phyloP scores from a whole-genome alignment of 106 monocot genomes.

The Cymbidium sinense region DNA sequence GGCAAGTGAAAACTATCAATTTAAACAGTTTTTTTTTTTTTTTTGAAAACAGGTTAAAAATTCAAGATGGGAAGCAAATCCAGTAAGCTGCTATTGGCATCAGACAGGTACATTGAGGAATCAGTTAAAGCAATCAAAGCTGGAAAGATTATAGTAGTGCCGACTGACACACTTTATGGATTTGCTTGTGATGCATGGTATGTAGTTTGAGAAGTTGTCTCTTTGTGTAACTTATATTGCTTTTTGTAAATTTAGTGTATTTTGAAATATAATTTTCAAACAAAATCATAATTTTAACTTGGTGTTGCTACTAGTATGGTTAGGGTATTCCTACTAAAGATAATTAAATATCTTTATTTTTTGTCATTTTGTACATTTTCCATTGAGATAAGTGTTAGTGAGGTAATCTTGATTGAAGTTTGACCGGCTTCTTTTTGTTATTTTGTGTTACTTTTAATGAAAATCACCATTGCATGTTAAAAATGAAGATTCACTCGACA shows the following conservation, averaged over 20 bases:
- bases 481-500: not conserved
- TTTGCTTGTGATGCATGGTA: slow-evolving; percentile 98
- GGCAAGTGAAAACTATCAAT: no score
- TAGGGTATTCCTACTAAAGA: not conserved
- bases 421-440: not conserved
- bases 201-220: slow-evolving; percentile 6
- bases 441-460: not conserved
- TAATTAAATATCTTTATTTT: not conserved
- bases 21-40: no score
- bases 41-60: no score
- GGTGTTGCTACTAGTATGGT: not conserved
- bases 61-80: slow-evolving; percentile 5
- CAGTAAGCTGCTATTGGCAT: slow-evolving; percentile 39
- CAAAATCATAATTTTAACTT: not conserved
- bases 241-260: not conserved
- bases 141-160: slow-evolving; percentile 76
- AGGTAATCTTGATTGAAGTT: not conserved
- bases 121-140: slow-evolving; percentile 58
- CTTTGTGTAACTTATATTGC: not conserved
- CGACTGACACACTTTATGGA: slow-evolving; percentile 93
- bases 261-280: not conserved
- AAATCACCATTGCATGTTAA: not conserved
- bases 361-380: not conserved
- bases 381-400: not conserved
- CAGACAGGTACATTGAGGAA: slow-evolving; percentile 29